Evolutionary conservation across 2,329 filamentous ascomycete species (phyloP).

Genomic region (Trichoderma cornu-damae): DNA sequence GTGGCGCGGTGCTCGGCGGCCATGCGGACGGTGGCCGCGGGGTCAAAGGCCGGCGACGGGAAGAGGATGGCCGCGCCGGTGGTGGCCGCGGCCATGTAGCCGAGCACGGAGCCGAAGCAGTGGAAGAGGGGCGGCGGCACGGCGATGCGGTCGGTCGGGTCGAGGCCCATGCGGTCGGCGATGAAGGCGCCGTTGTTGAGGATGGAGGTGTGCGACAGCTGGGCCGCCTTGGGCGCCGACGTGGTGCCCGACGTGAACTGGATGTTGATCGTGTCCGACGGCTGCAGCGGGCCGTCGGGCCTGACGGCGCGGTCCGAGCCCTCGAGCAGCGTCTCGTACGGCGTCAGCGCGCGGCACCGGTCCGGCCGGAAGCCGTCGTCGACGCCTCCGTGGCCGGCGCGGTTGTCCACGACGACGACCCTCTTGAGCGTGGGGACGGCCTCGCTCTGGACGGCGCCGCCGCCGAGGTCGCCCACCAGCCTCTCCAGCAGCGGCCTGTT

Average conservation of each 20-base stretch:
- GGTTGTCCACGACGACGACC: slow-evolving; percentile 77
- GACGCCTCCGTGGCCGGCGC: slow-evolving; percentile 42
- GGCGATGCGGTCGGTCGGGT: slow-evolving; percentile 67
- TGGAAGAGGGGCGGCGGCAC: slow-evolving; percentile 82
- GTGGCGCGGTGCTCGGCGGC: slow-evolving; percentile 50
- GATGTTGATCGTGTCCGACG: slow-evolving; percentile 79
- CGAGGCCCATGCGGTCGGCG: slow-evolving; percentile 77
- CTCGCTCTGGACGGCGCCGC: slow-evolving; percentile 23
- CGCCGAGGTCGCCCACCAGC: slow-evolving; percentile 38
- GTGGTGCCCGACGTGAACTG: slow-evolving; percentile 98
- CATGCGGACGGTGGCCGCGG: slow-evolving; percentile 61
- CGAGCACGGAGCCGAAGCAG: slow-evolving; percentile 87
- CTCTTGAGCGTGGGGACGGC: slow-evolving; percentile 64
- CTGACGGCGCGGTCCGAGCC: slow-evolving; percentile 32
- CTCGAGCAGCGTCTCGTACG: slow-evolving; percentile 40
- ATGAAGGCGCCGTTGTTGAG: slow-evolving; percentile 89
- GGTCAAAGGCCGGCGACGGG: slow-evolving; percentile 81
- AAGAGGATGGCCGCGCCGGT: slow-evolving; percentile 75
- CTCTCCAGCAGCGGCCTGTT: slow-evolving; percentile 45
- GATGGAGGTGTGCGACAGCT: slow-evolving; percentile 77
- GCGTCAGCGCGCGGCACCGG: slow-evolving; percentile 39
- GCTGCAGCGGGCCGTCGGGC: slow-evolving; percentile 45
- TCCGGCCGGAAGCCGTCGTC: slow-evolving; percentile 40
- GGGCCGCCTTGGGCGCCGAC: slow-evolving; percentile 83
- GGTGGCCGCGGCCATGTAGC: slow-evolving; percentile 94